phyloP scores from a whole-genome alignment of 495 filamentous ascomycete species.

The Aspergillus biplanus region DNA sequence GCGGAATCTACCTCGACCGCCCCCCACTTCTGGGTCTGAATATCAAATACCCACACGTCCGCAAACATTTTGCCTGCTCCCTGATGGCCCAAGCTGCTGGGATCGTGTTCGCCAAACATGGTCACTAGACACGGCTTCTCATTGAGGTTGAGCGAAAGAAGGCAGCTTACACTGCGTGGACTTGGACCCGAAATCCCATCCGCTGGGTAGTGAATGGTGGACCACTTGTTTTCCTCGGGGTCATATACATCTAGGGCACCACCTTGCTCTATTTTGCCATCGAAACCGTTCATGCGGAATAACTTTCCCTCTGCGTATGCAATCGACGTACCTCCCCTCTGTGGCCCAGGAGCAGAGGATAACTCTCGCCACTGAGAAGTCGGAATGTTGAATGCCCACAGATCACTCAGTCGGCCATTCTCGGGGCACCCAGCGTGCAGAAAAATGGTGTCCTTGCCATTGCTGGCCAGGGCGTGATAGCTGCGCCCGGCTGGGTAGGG shows the following conservation, averaged over 20 bases:
- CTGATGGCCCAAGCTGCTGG: conserved; percentile 63
- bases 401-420: conserved; percentile 60
- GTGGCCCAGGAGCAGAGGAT: conserved; percentile 43
- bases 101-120: conserved; percentile 68
- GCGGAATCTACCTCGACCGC: conserved; percentile 51
- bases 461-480: conserved; percentile 50
- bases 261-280: conserved; percentile 66
- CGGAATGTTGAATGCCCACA: conserved; percentile 73
- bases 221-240: conserved; percentile 45
- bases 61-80: conserved; percentile 68
- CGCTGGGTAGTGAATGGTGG: conserved; percentile 45
- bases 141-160: conserved; percentile 51
- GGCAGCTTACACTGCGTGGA: conserved; percentile 49
- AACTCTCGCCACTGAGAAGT: conserved; percentile 63
- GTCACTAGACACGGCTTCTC: conserved; percentile 65
- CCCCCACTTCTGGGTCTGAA: conserved; percentile 55
- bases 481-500: conserved; percentile 46
- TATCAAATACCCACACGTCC: conserved; percentile 77
- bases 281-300: conserved; percentile 76
- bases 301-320: conserved; percentile 58
- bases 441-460: conserved; percentile 61
- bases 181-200: conserved; percentile 43
- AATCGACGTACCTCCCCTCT: conserved; percentile 66
- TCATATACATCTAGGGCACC: conserved; percentile 63
- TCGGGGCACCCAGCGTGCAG: conserved; percentile 74